Evolutionary conservation across 129 eudicot species (phyloP), one percentile per base, ranked within the genome.

Genomic region (Apium graveolens): DNA sequence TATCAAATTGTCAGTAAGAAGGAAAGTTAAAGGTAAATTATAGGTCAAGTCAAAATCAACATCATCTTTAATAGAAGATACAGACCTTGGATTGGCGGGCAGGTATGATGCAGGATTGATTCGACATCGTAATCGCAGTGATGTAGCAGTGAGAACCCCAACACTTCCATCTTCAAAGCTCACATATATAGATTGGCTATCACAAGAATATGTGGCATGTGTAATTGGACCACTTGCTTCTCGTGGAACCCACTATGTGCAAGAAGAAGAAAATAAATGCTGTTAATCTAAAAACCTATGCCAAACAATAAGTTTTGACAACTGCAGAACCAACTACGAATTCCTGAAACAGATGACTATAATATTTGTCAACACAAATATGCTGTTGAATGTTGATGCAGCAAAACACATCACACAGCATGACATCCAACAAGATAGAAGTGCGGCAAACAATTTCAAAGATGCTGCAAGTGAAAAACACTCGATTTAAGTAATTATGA

Each of bases 131-230:
- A 90, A 80, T 82, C 88, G 83, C 65, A 92, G 91, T 35, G 89
- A 80, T 31, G 91, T 81, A 75, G 97, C 89, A 18, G 96, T 88
- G 42, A 92, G 85, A 85, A 92, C 89, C 74, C 90, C 90, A 17
- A 92, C 80, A 84, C 96, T 88, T 74, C 96, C 97, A 80, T 92
- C 96, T 84, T 92, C 90, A 73, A 85, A 88, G 81, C 91, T 88
- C 60, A 90, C 91, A 51, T 81, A 92, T 74, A 92, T 90, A 18
- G 90, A 88, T 69, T 85, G 90, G 83, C 97, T 86, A 86, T 92
- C 97, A 71, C 97, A 92, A 38, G 97, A 92, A 76, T 92, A 92
- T 77, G 96, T 83, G 32, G 97, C 96, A 80, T 88, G 88, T 55
- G 97, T 92, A 74, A 92, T 92, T 35, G 91, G 86, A 13, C 96